A percentile compares a stretch with the other conserved stretches of the same genome.
Evolutionary conservation across 2,329 filamentous ascomycete genomes (phyloP).

Genomic region (Claviceps sp.): DNA sequence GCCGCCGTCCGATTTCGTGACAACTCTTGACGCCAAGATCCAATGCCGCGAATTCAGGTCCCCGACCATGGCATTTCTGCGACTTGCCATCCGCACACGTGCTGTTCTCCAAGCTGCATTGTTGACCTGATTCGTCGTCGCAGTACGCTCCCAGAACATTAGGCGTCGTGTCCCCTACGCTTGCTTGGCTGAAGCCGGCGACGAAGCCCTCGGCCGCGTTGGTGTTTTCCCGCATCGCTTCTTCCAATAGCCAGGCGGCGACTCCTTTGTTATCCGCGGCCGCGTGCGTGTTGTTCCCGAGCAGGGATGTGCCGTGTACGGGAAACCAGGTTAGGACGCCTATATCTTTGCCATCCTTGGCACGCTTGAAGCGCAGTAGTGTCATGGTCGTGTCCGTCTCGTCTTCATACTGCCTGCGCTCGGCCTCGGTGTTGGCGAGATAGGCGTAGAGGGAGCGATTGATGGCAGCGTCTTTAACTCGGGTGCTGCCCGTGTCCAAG

Average conservation of each 20-base stretch:
- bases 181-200: conserved; percentile 84
- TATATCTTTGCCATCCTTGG: conserved; percentile 60
- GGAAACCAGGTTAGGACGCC: conserved; percentile 85
- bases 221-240: conserved; percentile 41
- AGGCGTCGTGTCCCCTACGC: conserved; percentile 80
- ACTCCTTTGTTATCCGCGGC: conserved; percentile 97
- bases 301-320: conserved; percentile 80
- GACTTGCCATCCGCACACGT: conserved; percentile 62
- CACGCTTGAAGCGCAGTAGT: conserved; percentile 62
- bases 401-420: conserved; percentile 53
- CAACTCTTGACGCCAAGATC: conserved; percentile 63
- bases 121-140: conserved; percentile 63
- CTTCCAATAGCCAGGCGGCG: conserved; percentile 73
- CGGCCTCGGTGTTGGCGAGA: conserved; percentile 65
- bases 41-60: conserved; percentile 52
- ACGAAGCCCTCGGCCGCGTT: conserved; percentile 57
- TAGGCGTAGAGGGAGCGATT: conserved; percentile 86
- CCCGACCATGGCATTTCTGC: conserved; percentile 60
- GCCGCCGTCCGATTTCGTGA: conserved; percentile 63
- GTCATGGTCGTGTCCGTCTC: conserved; percentile 51
- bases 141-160: conserved; percentile 83
- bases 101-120: conserved; percentile 68
- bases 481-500: conserved; percentile 55
- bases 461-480: conserved; percentile 65
- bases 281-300: conserved; percentile 81